Base-by-base conservation (phyloP, 306 rosid species). In the Quercus glauca region DNA sequence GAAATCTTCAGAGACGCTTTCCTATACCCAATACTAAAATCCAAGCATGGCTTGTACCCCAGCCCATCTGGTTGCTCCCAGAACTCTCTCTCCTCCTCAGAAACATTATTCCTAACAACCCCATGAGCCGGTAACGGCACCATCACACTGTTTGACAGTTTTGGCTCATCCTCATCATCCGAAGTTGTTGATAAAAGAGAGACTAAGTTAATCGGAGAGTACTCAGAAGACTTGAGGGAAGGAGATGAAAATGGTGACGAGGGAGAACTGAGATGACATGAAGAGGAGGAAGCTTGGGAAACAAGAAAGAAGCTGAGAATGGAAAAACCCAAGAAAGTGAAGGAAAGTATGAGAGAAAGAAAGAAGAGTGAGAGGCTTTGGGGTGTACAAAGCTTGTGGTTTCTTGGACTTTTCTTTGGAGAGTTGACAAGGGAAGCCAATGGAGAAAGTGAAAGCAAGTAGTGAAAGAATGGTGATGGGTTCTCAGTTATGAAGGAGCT, bases 21-120 rank as follows among this genome's bases (percentile, higher is more conserved):
- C 25, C 92, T 69, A 41, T 89, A 89, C 49, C 76, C 90, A 3
- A 89, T 77, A 5, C 89, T 76, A 74, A 89, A 87, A 35, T 83
- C 83, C 45, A 89, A 79, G 33, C 92, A 89, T 0, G 92, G 90
- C 57, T 55, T 55, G 31, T 75, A 85, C 45, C 89, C 83, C 68
- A 55, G 83, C 21, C 88, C 83, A 1, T 82, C 83, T 1, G 90
- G 92, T 77, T 89, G 92, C 77, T 75, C 18, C 92, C 90, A 89
- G 64, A 89, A 87, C 78, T 79, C 92, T 63, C 77, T 65, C 81
- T 80, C 89, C 29, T 11, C 86, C 77, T 70, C 74, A 0, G 89
- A 78, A 12, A 85, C 35, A 75, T 87, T 79, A 75, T 87, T 79
- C 63, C 84, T 77, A 3, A 29, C 13, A 6, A 69, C 20, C 53